phyloP scores from a whole-genome alignment of 768 basidiomycete genomes.

The Serendipita indica region DNA sequence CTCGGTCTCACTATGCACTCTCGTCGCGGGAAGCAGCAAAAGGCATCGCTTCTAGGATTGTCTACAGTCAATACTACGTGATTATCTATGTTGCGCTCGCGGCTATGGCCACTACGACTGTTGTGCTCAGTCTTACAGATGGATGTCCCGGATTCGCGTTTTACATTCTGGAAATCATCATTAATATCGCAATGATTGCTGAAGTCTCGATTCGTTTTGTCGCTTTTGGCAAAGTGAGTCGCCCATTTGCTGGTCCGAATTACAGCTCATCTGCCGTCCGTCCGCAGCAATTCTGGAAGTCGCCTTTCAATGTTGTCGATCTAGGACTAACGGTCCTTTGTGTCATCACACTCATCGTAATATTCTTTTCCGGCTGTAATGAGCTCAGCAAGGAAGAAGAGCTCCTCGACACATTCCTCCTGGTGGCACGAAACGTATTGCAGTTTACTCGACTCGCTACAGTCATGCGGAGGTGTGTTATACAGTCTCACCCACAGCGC shows the following conservation, averaged over 20 bases:
- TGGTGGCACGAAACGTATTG: conserved; percentile 83
- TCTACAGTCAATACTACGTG: conserved; percentile 78
- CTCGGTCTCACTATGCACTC: conserved; percentile 69
- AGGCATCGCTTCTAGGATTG: conserved; percentile 79
- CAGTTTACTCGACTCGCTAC: conserved; percentile 85
- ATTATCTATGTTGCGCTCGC: conserved; percentile 83
- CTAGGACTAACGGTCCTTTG: conserved; percentile 81
- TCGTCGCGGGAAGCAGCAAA: conserved; percentile 68
- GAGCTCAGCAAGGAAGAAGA: conserved; percentile 82
- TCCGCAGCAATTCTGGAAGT: conserved; percentile 85
- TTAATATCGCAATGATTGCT: conserved; percentile 82
- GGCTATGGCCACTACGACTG: conserved; percentile 69
- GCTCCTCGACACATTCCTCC: conserved; percentile 77
- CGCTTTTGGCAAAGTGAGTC: conserved; percentile 78
- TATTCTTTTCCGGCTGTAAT: conserved; percentile 78
- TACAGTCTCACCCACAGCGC: conserved; percentile 26
- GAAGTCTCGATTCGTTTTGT: conserved; percentile 87
- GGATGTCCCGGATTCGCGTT: conserved; percentile 81
- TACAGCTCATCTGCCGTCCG: conserved; percentile 6
- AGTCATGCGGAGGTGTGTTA: conserved; percentile 80
- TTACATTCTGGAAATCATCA: conserved; percentile 76
- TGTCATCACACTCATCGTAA: conserved; percentile 71
- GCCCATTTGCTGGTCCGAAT: neutral
- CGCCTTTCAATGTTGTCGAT: conserved; percentile 83
- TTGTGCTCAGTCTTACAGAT: conserved; percentile 64